Base-by-base conservation (phyloP, 2,329 filamentous ascomycete species). In the Fusarium vanettenii region DNA sequence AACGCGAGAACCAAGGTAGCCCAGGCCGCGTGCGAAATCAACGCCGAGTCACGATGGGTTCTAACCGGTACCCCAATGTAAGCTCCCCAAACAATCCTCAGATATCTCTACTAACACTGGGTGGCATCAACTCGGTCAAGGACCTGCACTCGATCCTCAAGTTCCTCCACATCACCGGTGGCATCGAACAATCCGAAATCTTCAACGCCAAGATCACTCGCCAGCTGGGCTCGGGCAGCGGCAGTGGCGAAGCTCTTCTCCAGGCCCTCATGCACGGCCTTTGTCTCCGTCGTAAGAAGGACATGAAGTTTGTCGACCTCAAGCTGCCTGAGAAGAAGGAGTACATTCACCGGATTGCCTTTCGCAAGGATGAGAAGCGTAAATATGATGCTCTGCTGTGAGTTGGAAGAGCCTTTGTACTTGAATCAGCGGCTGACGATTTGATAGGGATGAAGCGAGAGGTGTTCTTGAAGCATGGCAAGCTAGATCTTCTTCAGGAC, bases 231-330 rank as follows among this genome's bases (percentile, higher is more conserved):
- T 64, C 81, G 7, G 90, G 90, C 2, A 87, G 91, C 18, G 81
- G 84, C 1, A 84, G 87, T 37, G 92, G 91, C 14, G 91, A 91
- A 57, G 82, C 88, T 13, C 85, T 96, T 5, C 87, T 97, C 5
- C 93, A 96, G 79, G 88, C 91, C 6, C 87, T 97, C 52, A 95
- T 97, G 91, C 87, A 88, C n/a, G 91, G 93, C 20, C 89, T 97
- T 56, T 97, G 94, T 77, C 86, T 98, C 25, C 90, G 95, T 41
- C 90, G 95, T 41, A 93, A 92, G 82, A 98, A 98, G 81, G 92
- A 96, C 66, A 97, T 98, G 95, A 88, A 89, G 6, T 97, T 97
- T 79, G 89, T 98, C 62, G 94, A 97, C 75, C 85, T 97, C 22
- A 93, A 91, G 71, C 87, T 97, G 10, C 95, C 95, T 0, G 86